phyloP scores from a whole-genome alignment of 306 rosid species.

The Trichosanthes truncata region DNA sequence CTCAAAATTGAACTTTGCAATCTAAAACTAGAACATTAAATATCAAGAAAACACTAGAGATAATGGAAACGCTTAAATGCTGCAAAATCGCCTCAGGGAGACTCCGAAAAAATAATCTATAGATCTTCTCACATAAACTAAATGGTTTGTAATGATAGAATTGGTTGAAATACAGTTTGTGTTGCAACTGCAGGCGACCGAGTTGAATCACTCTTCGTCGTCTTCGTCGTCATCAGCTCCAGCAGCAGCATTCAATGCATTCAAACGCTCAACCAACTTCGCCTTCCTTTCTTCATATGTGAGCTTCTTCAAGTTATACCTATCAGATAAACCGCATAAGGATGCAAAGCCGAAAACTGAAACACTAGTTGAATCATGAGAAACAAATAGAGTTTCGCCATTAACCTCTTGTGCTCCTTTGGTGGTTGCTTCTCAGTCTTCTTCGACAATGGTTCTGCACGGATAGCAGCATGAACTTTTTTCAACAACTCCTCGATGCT shows the following conservation, averaged over 20 bases:
- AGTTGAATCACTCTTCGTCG: conserved; percentile 15
- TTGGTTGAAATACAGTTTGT: neutral
- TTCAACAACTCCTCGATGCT: conserved; percentile 49
- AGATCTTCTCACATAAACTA: neutral
- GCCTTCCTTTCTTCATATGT: conserved; percentile 73
- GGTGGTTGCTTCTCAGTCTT: conserved; percentile 34
- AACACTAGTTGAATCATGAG: neutral
- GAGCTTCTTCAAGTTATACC: conserved; percentile 60
- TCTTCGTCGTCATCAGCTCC: conserved; percentile 22
- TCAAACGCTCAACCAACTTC: conserved; percentile 47
- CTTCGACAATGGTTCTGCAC: conserved; percentile 39
- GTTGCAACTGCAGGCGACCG: neutral
- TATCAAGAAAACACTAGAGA: neutral
- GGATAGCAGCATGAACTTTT: conserved; percentile 68
- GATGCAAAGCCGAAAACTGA: neutral
- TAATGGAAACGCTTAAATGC: neutral
- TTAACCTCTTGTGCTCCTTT: conserved; percentile 44
- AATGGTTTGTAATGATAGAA: neutral
- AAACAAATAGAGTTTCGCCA: neutral
- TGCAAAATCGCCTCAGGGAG: neutral
- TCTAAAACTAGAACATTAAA: neutral
- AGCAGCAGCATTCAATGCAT: conserved; percentile 42
- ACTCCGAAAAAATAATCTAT: neutral
- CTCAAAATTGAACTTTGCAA: neutral
- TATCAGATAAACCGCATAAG: neutral